Conservation (phyloP, 495 filamentous ascomycete species). For the Penicillium goetzii region DNA sequence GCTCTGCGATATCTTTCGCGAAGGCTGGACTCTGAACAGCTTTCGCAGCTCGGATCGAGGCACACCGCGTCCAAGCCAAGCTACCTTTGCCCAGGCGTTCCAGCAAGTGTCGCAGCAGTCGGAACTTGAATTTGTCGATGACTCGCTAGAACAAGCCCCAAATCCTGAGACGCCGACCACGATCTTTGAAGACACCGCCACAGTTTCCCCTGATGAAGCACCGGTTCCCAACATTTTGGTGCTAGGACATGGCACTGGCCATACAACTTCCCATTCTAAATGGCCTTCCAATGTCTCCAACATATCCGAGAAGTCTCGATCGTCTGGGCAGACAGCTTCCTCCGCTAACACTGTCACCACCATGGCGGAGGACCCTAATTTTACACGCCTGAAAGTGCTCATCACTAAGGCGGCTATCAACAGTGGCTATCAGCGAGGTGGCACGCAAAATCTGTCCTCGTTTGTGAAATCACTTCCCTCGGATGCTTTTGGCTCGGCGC, state of each 20-base stretch:
- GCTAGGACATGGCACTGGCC: conserved; percentile 62
- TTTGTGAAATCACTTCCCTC: conserved; percentile 78
- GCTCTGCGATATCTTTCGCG: conserved; percentile 88
- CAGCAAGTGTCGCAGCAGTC: conserved; percentile 50
- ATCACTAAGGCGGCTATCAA: conserved; percentile 83
- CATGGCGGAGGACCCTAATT: conserved; percentile 68
- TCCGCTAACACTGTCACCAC: conserved; percentile 76
- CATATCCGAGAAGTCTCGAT: conserved; percentile 72
- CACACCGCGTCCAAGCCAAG: conserved; percentile 82
- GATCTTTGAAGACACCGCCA: conserved; percentile 83
- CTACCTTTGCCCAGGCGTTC: conserved; percentile 63
- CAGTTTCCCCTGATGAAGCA: conserved; percentile 75
- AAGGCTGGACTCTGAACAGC: conserved; percentile 88
- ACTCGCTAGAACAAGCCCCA: conserved; percentile 38
- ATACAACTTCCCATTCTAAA: conserved; percentile 43
- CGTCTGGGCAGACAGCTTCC: conserved; percentile 66
- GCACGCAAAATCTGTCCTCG: conserved; percentile 56
- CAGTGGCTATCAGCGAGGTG: conserved; percentile 64
- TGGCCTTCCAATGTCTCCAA: conserved; percentile 78
- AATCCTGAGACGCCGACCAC: conserved; percentile 89
- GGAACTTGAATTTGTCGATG: conserved; percentile 36
- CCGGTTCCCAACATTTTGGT: conserved; percentile 84
- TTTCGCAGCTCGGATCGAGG: conserved; percentile 83
- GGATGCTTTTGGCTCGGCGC: conserved; percentile 73
- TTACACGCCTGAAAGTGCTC: conserved; percentile 72